Evolutionary conservation across 306 rosid genomes (phyloP).

Genomic region (Cyclanthera cordifolia): DNA sequence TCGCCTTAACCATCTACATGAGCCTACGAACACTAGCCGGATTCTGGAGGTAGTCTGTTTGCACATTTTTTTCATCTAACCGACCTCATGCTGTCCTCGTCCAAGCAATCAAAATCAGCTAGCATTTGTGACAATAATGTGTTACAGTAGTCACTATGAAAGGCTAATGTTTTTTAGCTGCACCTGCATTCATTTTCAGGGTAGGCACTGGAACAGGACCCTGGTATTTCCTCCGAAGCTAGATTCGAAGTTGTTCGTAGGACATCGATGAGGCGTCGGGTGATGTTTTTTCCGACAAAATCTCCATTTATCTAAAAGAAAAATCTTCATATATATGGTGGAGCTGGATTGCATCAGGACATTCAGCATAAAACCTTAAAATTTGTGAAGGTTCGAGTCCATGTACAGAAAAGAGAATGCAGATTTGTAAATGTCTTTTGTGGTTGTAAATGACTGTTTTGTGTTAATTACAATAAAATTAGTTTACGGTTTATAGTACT

Average conservation of each 20-base stretch:
- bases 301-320: not conserved
- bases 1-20: conserved; percentile 81
- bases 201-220: conserved; percentile 95
- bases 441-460: not conserved
- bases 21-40: conserved; percentile 74
- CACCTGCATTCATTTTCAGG: conserved; percentile 30
- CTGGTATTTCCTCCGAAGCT: conserved; percentile 57
- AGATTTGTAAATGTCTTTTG: not conserved
- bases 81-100: not conserved
- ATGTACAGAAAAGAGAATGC: not conserved
- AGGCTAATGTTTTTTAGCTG: not conserved
- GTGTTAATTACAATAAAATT: not conserved
- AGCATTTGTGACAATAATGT: not conserved
- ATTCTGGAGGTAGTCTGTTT: conserved; percentile 53
- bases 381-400: not conserved
- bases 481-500: not conserved
- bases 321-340: not conserved
- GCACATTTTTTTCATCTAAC: not conserved
- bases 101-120: not conserved
- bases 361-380: not conserved
- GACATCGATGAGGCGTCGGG: not conserved
- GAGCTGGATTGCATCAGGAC: not conserved
- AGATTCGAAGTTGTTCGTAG: not conserved
- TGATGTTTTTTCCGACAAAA: not conserved
- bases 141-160: not conserved